Base-by-base conservation (phyloP, 768 basidiomycete species). In the Collybia mongolica region DNA sequence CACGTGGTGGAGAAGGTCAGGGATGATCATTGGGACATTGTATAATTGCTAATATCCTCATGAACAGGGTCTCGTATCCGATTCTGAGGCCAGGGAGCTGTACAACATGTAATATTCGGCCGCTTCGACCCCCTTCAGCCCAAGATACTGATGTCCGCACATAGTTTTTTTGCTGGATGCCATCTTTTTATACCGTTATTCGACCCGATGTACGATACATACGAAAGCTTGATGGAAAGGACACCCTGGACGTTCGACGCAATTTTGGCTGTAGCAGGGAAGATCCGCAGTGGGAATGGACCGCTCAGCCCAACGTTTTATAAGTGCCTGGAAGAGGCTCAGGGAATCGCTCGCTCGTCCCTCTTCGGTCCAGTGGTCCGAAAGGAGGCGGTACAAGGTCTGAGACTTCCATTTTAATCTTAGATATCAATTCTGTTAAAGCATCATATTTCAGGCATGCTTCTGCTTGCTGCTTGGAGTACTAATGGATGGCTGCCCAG, bases 181-280 rank as follows among this genome's bases (percentile, higher is more conserved):
- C 90, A 97, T 73, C 80, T 94, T 65, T 98, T 97, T 76, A 93
- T 97, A 57, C 94, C 95, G 41, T 77, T 97, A 54, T 97, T 95
- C 74, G 93, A 97, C 71, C 89, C 91, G 26, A 72, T 76, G 52
- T 96, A 93, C 70, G 95, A 98, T 75, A 92, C 91, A 14, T 95
- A 90, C 72, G 94, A 96, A 65, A 84, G 85, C 57, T 77, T 95
- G 59, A 88, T 87, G 76, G 92, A 93, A 67, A 86, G 95, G 58
- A 90, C 90, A 5, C 95, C 95, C 4, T 98, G 93, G 88, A 94
- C 93, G 46, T 94, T 94, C 67, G 91, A 96, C 68, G 88, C 93
- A 52, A 86, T 98, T 61, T 77, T 98, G 44, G 92, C 94, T 39
- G 86, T 97, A 43, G 94, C 93, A 43, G 84, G 88, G 48, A 95